Evolutionary conservation across 2,329 filamentous ascomycete genomes (phyloP).

Genomic region (Moelleriella libera): DNA sequence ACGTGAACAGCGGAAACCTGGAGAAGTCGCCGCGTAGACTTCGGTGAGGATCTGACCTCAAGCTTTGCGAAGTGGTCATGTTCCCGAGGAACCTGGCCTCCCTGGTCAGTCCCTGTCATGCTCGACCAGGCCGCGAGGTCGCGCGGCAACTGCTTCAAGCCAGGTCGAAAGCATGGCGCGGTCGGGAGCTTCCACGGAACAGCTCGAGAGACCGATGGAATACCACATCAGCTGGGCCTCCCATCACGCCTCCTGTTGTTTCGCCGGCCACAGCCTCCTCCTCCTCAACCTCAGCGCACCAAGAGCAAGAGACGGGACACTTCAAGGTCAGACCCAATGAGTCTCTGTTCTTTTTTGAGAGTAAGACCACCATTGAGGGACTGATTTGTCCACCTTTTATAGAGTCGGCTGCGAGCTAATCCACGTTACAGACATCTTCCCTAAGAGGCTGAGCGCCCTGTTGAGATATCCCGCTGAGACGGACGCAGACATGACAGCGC

Average conservation of each 20-base stretch:
- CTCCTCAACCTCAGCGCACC: slow-evolving; percentile 15
- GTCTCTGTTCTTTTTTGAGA: slow-evolving; percentile 80
- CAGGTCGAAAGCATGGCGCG: neutral
- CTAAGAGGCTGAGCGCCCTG: slow-evolving; percentile 49
- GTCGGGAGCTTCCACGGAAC: neutral
- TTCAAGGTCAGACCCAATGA: slow-evolving; percentile 66
- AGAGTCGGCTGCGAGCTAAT: no score
- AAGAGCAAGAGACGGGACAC: slow-evolving; percentile 61
- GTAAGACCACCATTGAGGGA: slow-evolving; percentile 29
- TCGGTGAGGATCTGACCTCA: no score
- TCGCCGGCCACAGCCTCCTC: slow-evolving; percentile 2
- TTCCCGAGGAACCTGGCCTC: slow-evolving; percentile 11
- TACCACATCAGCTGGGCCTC: slow-evolving; percentile 7
- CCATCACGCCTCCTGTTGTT: slow-evolving; percentile 1
- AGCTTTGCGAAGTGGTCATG: slow-evolving; percentile 8
- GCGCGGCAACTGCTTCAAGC: neutral
- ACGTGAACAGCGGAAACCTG: no score
- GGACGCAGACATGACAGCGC: slow-evolving; percentile 32
- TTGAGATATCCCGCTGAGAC: slow-evolving; percentile 32
- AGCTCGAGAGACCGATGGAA: slow-evolving; percentile 7
- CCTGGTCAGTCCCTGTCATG: slow-evolving; percentile 7
- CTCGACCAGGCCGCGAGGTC: neutral
- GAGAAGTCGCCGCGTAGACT: neutral
- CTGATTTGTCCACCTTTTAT: neutral
- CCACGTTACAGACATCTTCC: slow-evolving; percentile 56